These are phyloP conservation scores for Ustilago lituana DNA, from an alignment of 1,284 basidiomycete genomes.

Conservation along the genomic window DNA sequence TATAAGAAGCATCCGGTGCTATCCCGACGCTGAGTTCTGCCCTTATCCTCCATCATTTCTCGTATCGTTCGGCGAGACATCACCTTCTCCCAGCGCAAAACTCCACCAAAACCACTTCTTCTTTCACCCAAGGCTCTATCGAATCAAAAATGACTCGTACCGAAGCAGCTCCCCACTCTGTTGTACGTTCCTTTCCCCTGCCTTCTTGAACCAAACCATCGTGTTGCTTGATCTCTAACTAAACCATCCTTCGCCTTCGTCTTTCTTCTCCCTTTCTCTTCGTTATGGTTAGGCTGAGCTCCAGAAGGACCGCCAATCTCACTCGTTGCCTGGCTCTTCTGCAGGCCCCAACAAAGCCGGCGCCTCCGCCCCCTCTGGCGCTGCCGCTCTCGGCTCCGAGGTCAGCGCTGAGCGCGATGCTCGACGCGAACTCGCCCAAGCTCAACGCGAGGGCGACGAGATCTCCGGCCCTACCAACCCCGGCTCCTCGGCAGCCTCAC, in stretches of 20 bases:
- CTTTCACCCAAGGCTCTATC: too few relatives aligned
- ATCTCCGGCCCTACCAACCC: conserved; percentile 11
- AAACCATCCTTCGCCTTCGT: not conserved
- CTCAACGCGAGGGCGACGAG: conserved; percentile 24
- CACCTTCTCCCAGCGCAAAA: too few relatives aligned
- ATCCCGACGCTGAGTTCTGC: too few relatives aligned
- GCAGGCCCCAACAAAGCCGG: conserved; percentile 41
- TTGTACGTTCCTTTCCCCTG: conserved; percentile 17
- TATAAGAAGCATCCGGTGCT: too few relatives aligned
- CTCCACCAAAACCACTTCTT: not conserved
- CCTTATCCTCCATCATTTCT: too few relatives aligned
- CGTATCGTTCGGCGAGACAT: not conserved
- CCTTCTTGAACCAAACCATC: not conserved
- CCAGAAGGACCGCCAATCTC: conserved; percentile 26
- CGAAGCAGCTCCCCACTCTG: conserved; percentile 36
- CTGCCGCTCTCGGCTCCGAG: conserved; percentile 24
- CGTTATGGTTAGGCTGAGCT: conserved; percentile 20
- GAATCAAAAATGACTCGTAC: conserved; percentile 44
- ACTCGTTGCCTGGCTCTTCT: conserved; percentile 30
- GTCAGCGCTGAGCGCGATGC: conserved; percentile 40
- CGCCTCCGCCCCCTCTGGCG: conserved; percentile 17
- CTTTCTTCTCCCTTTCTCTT: not conserved
- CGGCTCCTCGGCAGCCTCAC: conserved; percentile 2
- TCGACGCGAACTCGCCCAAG: conserved; percentile 29
- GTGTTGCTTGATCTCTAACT: too few relatives aligned